Percentiles rank a stretch among this genome's conserved stretches.
Conservation (phyloP, 345 rosid species). For the Physaria fendleri region DNA sequence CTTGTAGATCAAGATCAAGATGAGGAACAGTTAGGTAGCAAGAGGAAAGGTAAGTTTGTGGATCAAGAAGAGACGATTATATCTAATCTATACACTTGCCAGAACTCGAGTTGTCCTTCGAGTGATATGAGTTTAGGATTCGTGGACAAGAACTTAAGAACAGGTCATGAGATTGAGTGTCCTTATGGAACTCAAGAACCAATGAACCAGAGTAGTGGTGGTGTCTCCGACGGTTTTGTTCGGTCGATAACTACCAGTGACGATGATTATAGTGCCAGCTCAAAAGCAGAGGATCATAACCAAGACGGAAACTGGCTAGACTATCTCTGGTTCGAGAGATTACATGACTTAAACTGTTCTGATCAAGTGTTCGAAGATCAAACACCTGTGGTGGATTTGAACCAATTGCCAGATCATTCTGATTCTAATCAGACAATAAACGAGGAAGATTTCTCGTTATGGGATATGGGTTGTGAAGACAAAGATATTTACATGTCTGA, state of each 20-base stretch:
- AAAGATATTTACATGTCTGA: slow-evolving; percentile 22
- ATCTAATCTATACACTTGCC: slow-evolving; percentile 29
- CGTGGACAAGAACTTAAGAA: slow-evolving; percentile 36
- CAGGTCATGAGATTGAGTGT: slow-evolving; percentile 35
- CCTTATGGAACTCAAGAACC: slow-evolving; percentile 11
- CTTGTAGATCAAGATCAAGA: slow-evolving; percentile 1
- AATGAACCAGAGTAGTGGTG: not conserved
- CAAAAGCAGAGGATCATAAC: not conserved
- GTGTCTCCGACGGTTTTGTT: slow-evolving; percentile 14
- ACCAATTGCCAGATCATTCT: slow-evolving; percentile 18
- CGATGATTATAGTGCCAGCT: slow-evolving; percentile 21
- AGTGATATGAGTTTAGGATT: slow-evolving; percentile 33
- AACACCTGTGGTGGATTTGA: slow-evolving; percentile 7
- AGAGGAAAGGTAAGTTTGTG: not conserved
- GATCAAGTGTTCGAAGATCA: slow-evolving; percentile 24
- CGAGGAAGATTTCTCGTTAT: slow-evolving; percentile 22
- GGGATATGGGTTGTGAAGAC: slow-evolving; percentile 35
- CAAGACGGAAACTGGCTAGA: slow-evolving; percentile 13
- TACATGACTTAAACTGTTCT: slow-evolving; percentile 24
- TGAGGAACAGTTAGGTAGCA: slow-evolving; percentile 11
- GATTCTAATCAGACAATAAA: slow-evolving; percentile 15
- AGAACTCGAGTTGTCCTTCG: slow-evolving; percentile 32
- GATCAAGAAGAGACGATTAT: slow-evolving; percentile 1
- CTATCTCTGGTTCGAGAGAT: slow-evolving; percentile 4
- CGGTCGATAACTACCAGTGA: slow-evolving; percentile 22